Base-by-base conservation (phyloP, 1,139 yeast species). In the Yamadazyma jaroonii region DNA sequence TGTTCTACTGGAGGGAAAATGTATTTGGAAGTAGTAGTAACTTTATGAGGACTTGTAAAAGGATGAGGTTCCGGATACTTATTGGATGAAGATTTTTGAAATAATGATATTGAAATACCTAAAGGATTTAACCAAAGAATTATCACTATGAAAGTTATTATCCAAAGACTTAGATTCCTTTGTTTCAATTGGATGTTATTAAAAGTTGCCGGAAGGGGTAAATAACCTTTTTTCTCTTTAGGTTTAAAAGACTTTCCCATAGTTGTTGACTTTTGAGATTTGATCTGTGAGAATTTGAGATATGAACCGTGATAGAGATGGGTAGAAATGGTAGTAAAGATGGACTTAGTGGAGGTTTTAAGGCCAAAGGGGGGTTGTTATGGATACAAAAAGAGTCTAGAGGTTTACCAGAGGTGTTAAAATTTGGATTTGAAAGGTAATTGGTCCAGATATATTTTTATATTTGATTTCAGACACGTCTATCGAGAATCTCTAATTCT, bases 1-100 rank as follows among this genome's bases (percentile, higher is more conserved):
- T 84, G 82, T 47, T 84, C 88, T 31, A 82, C 70, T 10, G 77
- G 75, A 8, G 92, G 92, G 53, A 74, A 83, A 21, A 84, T 80
- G 51, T 74, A 71, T 35, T 69, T 67, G 12, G 77, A 69, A 11
- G 63, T 57, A 9, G 84, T 73, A 24, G 66, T 69, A 17, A 79
- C 63, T 9, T 46, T 41, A 35, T 61, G 54, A 7, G 47, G 44
- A 32, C 67, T 59, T 22, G 70, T 61, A 38, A 55, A 57, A 3
- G 73, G 70, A 42, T 64, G 74, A 9, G 62, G 51, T 6, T 48
- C 42, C 0, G 73, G 72, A 40, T 65, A 64, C 23, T 21, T 37
- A 25, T 41, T 49, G 38, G 15, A 36, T 3, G 14, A 1, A 41
- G 37, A 9, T 39, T 20, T 15, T 49, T 32, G 14, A 37, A 44